These are phyloP conservation scores for Paramecium octaurelia DNA, from an alignment of 73 alveolate genomes.

Conservation along the genomic window DNA sequence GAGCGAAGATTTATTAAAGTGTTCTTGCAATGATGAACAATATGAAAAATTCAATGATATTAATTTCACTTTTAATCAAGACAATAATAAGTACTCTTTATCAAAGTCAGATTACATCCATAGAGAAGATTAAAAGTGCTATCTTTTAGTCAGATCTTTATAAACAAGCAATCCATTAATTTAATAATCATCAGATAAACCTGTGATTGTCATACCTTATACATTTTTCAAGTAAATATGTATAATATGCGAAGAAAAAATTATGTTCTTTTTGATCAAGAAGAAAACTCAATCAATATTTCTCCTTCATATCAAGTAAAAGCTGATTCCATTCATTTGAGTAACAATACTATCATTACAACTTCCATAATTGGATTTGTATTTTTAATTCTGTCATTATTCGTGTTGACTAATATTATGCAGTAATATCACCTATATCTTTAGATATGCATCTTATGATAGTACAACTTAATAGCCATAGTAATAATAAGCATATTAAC, in stretches of 20 bases:
- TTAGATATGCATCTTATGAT: not conserved
- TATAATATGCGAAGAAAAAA: not conserved
- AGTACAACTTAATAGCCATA: not conserved
- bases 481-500: not conserved
- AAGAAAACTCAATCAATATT: not conserved
- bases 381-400: not conserved
- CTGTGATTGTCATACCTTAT: not conserved
- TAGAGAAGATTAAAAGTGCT: not conserved
- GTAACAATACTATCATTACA: not conserved
- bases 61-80: not conserved
- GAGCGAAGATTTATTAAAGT: not conserved
- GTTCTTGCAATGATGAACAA: not conserved
- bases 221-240: not conserved
- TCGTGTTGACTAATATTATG: not conserved
- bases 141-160: not conserved
- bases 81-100: not conserved
- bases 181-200: not conserved
- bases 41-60: not conserved
- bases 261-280: conserved; percentile 1
- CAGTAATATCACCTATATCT: not conserved
- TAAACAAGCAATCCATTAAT: not conserved
- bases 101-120: not conserved
- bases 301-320: not conserved
- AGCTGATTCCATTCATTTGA: not conserved
- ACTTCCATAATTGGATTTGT: not conserved